Base-by-base conservation (phyloP, 148 eudicot genomes). In the Linanthus parryae region DNA sequence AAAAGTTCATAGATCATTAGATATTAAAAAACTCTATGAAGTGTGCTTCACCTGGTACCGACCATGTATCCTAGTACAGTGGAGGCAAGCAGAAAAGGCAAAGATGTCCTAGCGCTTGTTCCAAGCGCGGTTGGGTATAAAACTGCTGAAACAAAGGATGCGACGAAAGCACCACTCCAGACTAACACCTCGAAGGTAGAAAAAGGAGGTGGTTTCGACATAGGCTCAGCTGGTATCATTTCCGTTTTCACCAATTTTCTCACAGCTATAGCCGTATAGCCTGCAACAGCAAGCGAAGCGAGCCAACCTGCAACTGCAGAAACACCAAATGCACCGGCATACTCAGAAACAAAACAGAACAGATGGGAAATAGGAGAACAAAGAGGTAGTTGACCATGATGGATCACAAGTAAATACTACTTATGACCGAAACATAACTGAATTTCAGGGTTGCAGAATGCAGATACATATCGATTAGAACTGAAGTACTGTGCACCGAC, bases 231-330 rank as follows among this genome's bases (percentile, higher is more conserved):
- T 17, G 83, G 69, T 48, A 70, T 82, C 91, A 88, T 58, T 68
- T 94, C 91, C 41, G 99, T 94, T 63, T 88, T 84, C 38, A 88
- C 95, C 58, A 82, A 58, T 57, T 78, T 88, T 59, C 99, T 67
- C 31, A 94, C 95, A 45, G 96, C 83, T 57, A 94, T 75, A 26
- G 99, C 95, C 36, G 96, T 74, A 57, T 31, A 94, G 52, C 85
- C 99, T 43, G 99, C 99, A 16, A 88, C 99, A 48, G 76, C 59
- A 6, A 94, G 77, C 11, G 99, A 84, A 68, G 99, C 99, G 45
- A 88, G 66, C 96, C 99, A 94, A n/a, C 99, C 99, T 49, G 69
- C 99, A 80, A 76, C 99, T 94, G 80, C 64, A 69, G 21, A 21
- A 18, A 53, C n/a, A 21, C 53, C n/a, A n/a, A n/a, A n/a, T n/a